These are phyloP conservation scores for Aspergillus fumigatiaffinis DNA, from an alignment of 2,329 filamentous ascomycete species.

Conservation along the genomic window DNA sequence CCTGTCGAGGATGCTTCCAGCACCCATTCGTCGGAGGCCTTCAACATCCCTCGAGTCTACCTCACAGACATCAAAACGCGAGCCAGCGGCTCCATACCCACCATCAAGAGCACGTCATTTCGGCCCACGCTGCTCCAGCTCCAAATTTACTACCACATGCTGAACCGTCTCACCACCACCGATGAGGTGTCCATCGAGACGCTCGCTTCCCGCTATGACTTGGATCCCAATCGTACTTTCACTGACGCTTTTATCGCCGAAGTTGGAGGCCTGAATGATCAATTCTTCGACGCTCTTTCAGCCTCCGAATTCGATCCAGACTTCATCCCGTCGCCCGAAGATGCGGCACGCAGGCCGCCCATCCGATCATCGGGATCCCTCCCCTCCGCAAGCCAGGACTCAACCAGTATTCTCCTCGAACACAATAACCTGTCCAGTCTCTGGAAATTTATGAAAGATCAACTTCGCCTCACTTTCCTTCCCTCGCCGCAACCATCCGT, in stretches of 20 bases:
- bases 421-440: slow-evolving; percentile 59
- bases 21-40: slow-evolving; percentile 16
- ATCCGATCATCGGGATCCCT: slow-evolving; percentile 12
- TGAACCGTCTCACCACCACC: slow-evolving; percentile 66
- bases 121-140: slow-evolving; percentile 80
- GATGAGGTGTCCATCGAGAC: slow-evolving; percentile 65
- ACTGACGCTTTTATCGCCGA: slow-evolving; percentile 76
- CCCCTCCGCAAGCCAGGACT: slow-evolving; percentile 38
- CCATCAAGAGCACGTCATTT: slow-evolving; percentile 55
- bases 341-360: slow-evolving; percentile 12
- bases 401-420: slow-evolving; percentile 49
- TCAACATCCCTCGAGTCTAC: slow-evolving; percentile 53
- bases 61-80: slow-evolving; percentile 88
- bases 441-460: slow-evolving; percentile 61
- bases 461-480: slow-evolving; percentile 52
- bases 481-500: slow-evolving; percentile 13
- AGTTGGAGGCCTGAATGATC: slow-evolving; percentile 65
- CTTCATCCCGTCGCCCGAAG: slow-evolving; percentile 21
- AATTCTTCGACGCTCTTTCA: slow-evolving; percentile 52
- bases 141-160: slow-evolving; percentile 80
- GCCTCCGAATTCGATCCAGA: slow-evolving; percentile 29
- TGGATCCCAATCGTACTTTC: slow-evolving; percentile 63
- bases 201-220: slow-evolving; percentile 67
- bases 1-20: slow-evolving; percentile 9
- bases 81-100: slow-evolving; percentile 57